Percentiles rank a stretch among this genome's conserved stretches.
These are phyloP conservation scores for Athelia sp. DNA, from an alignment of 1,284 basidiomycete genomes.

Conservation along the genomic window DNA sequence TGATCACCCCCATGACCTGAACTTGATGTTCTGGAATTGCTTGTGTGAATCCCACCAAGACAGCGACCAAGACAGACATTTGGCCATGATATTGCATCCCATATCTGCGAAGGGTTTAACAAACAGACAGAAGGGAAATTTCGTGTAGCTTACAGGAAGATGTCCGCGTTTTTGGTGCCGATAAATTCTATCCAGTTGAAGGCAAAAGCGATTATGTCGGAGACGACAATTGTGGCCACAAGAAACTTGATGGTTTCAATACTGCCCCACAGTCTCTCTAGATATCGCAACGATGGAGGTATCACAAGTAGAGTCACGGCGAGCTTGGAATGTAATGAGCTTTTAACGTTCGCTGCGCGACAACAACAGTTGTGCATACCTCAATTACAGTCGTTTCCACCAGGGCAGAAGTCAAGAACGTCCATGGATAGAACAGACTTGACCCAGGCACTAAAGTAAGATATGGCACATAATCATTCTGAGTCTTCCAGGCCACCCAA, in stretches of 20 bases:
- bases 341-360: constrained; percentile 1
- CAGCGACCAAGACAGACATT: constrained; percentile 85
- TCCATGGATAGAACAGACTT: constrained; percentile 90
- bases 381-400: constrained; percentile 85
- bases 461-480: constrained; percentile 56
- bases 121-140: constrained; percentile 4
- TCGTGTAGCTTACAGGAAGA: constrained; percentile 63
- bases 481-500: constrained; percentile 53
- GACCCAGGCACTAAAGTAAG: constrained; percentile 83
- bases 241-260: constrained; percentile 87
- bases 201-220: constrained; percentile 83
- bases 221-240: constrained; percentile 69
- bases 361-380: constrained; percentile 41
- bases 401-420: constrained; percentile 80
- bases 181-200: constrained; percentile 81
- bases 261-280: constrained; percentile 92
- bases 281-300: constrained; percentile 81
- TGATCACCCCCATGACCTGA: constrained; percentile 84
- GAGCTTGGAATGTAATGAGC: constrained; percentile 46
- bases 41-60: constrained; percentile 96
- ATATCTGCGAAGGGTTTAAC: constrained; percentile 46
- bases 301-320: constrained; percentile 74
- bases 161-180: constrained; percentile 55
- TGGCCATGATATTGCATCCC: constrained; percentile 89
- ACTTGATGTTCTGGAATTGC: constrained; percentile 97